Evolutionary conservation across 1,139 yeast species (phyloP).

Genomic region (Yamadazyma diddensiae): DNA sequence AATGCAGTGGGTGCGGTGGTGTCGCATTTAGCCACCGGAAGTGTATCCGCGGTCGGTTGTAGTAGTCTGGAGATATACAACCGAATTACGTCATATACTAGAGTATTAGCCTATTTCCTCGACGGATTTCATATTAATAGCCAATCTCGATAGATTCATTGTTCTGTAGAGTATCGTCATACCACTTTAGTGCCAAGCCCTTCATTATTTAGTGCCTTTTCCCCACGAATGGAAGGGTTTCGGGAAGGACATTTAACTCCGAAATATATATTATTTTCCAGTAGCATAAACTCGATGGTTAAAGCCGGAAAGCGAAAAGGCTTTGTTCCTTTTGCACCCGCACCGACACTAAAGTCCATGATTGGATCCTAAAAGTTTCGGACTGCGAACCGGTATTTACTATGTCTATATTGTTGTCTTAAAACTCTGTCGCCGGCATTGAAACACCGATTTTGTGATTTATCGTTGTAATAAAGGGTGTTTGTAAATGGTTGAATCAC

Average conservation of each 20-base stretch:
- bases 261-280: conserved; percentile 1
- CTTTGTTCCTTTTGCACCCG: neutral
- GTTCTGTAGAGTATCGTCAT: no score
- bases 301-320: conserved; percentile 1
- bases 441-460: no score
- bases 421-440: neutral
- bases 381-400: neutral
- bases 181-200: no score
- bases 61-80: conserved; percentile 1
- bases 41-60: no score
- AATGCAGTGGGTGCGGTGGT: no score
- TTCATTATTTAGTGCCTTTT: no score
- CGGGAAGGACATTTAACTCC: conserved; percentile 4
- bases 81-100: conserved; percentile 2
- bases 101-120: neutral
- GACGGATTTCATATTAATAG: neutral
- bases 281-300: no score
- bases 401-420: neutral
- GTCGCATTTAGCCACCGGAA: no score
- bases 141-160: neutral
- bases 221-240: neutral
- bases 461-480: no score
- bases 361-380: neutral
- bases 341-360: neutral
- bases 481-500: no score